Evolutionary conservation across 495 filamentous ascomycete genomes (phyloP).

Genomic region (Podospora australis): DNA sequence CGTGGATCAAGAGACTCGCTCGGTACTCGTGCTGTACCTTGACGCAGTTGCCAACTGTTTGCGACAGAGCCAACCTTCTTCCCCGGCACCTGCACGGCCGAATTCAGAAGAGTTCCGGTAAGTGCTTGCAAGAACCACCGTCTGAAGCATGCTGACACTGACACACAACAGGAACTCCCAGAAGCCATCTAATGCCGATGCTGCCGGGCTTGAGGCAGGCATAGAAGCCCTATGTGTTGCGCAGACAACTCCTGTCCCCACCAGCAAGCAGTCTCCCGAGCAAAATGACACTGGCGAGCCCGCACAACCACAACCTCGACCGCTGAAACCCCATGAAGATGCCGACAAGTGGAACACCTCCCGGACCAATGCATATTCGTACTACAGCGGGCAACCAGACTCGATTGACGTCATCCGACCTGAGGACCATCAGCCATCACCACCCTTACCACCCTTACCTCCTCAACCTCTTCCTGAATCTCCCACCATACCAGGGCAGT

Average conservation of each 20-base stretch:
- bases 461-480: constrained; percentile 4
- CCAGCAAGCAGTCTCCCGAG: background rate
- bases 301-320: background rate
- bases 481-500: background rate
- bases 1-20: background rate
- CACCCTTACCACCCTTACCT: background rate
- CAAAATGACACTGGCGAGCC: background rate
- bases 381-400: background rate
- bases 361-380: constrained; percentile 1
- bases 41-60: constrained; percentile 6
- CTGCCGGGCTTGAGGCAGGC: background rate
- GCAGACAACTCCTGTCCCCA: background rate
- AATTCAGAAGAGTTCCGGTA: background rate
- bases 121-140: background rate
- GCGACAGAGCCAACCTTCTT: too few species aligned
- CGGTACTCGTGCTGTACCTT: constrained; percentile 11
- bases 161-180: background rate
- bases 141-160: background rate
- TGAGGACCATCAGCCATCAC: constrained; percentile 3
- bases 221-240: background rate
- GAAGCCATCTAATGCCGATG: too few species aligned
- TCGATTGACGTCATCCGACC: background rate
- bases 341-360: constrained; percentile 1
- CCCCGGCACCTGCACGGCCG: background rate
- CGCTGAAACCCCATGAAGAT: background rate